These are phyloP conservation scores for Annulohypoxylon stygium DNA, from an alignment of 495 filamentous ascomycete species.

Conservation along the genomic window DNA sequence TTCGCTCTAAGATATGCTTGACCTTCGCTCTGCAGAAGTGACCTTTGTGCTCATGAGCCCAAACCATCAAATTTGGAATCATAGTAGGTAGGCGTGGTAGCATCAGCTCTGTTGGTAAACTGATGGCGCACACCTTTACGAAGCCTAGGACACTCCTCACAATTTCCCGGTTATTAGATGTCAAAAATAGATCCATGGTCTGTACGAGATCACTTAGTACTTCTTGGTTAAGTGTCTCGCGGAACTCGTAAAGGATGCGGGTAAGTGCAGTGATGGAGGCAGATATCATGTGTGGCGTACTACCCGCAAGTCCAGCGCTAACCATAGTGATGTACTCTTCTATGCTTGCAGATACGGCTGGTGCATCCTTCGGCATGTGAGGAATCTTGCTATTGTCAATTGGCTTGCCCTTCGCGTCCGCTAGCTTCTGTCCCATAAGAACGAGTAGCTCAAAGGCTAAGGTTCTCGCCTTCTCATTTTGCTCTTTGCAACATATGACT, in stretches of 20 bases:
- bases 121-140: slow-evolving; percentile 93
- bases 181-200: slow-evolving; percentile 94
- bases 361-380: slow-evolving; percentile 83
- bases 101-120: slow-evolving; percentile 81
- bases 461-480: slow-evolving; percentile 92
- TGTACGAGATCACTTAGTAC: slow-evolving; percentile 82
- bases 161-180: slow-evolving; percentile 94
- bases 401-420: slow-evolving; percentile 71
- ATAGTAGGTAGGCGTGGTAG: slow-evolving; percentile 76
- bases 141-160: slow-evolving; percentile 93
- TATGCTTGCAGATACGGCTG: slow-evolving; percentile 79
- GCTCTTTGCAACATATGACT: slow-evolving; percentile 93
- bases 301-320: slow-evolving; percentile 90
- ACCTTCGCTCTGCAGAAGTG: slow-evolving; percentile 90
- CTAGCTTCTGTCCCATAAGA: slow-evolving; percentile 85
- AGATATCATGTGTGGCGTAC: slow-evolving; percentile 93
- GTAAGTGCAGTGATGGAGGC: slow-evolving; percentile 93
- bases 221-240: slow-evolving; percentile 65
- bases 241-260: slow-evolving; percentile 91
- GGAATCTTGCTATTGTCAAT: slow-evolving; percentile 88
- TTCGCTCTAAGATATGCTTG: slow-evolving; percentile 94
- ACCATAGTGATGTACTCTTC: slow-evolving; percentile 99
- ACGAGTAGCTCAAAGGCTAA: slow-evolving; percentile 92
- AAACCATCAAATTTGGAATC: slow-evolving; percentile 90
- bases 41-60: slow-evolving; percentile 97